Percentiles rank a stretch among this genome's conserved stretches.
These are phyloP conservation scores for Psilocybe subaeruginosa DNA, from an alignment of 768 basidiomycete genomes.

Conservation along the genomic window DNA sequence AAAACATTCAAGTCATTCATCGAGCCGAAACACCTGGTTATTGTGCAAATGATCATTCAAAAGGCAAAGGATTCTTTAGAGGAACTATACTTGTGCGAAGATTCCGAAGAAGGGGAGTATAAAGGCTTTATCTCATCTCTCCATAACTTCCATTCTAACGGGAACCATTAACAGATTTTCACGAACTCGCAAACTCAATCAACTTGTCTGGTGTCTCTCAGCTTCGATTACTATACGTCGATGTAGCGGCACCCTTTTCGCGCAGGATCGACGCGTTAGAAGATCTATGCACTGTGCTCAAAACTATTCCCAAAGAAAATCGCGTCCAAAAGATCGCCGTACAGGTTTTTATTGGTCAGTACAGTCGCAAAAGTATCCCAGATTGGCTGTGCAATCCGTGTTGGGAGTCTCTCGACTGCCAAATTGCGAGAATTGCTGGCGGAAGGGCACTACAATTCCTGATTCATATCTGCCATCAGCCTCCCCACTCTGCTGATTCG, in stretches of 20 bases:
- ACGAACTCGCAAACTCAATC: neutral
- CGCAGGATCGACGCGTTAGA: neutral
- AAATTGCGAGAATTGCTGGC: conserved; percentile 3
- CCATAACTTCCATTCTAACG: neutral
- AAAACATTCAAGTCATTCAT: neutral
- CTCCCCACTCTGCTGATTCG: neutral
- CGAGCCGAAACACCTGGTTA: neutral
- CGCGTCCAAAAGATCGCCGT: neutral
- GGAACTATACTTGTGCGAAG: conserved; percentile 1
- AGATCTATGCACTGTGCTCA: conserved; percentile 5
- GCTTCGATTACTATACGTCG: neutral
- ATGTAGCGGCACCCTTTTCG: conserved; percentile 1
- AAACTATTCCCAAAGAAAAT: conserved; percentile 5
- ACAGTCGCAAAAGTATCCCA: neutral
- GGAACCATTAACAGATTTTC: neutral
- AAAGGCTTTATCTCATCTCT: neutral
- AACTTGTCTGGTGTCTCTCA: neutral
- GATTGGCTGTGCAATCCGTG: neutral
- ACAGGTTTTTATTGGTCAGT: neutral
- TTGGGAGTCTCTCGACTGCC: conserved; percentile 7
- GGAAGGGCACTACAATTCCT: neutral
- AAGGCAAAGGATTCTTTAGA: conserved; percentile 2
- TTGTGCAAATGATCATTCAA: conserved; percentile 1
- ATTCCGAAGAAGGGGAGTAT: neutral
- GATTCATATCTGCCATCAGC: neutral